These are phyloP conservation scores for Schizonepeta tenuifolia DNA, from an alignment of 257 asterid species.

Conservation along the genomic window DNA sequence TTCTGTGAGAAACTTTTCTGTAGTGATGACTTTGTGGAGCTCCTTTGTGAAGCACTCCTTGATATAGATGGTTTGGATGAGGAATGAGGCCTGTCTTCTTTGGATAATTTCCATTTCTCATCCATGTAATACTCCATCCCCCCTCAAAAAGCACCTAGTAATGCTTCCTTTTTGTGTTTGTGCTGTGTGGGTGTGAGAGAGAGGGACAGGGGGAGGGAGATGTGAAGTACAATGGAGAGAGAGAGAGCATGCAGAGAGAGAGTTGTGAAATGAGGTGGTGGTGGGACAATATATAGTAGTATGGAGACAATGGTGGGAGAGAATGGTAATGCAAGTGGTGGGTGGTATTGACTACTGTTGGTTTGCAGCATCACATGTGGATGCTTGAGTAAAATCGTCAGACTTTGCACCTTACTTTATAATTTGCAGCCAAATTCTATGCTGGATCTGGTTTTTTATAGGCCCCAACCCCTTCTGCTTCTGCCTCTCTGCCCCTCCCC, in stretches of 20 bases:
- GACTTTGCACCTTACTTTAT: constrained; percentile 45
- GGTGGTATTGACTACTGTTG: constrained; percentile 55
- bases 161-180: constrained; percentile 13
- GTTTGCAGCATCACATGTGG: constrained; percentile 65
- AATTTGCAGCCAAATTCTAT: constrained; percentile 43
- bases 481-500: constrained; percentile 26
- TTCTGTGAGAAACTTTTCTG: constrained; percentile 33
- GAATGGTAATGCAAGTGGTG: constrained; percentile 38
- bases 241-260: constrained; percentile 25
- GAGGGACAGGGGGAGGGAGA: neutral
- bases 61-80: constrained; percentile 46
- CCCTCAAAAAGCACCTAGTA: neutral
- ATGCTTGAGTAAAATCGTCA: constrained; percentile 62
- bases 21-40: constrained; percentile 43
- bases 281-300: constrained; percentile 53
- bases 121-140: constrained; percentile 77
- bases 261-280: constrained; percentile 38
- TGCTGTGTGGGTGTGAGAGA: constrained; percentile 12
- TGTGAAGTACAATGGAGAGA: neutral
- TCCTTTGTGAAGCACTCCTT: constrained; percentile 57
- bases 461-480: constrained; percentile 42
- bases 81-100: constrained; percentile 52
- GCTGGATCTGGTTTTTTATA: constrained; percentile 43
- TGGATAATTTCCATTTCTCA: constrained; percentile 65
- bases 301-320: constrained; percentile 32